Percentiles rank a stretch among this genome's conserved stretches.
These are phyloP conservation scores for Aspergillus thermomutatus DNA, from an alignment of 2,329 filamentous ascomycete genomes.

Conservation along the genomic window DNA sequence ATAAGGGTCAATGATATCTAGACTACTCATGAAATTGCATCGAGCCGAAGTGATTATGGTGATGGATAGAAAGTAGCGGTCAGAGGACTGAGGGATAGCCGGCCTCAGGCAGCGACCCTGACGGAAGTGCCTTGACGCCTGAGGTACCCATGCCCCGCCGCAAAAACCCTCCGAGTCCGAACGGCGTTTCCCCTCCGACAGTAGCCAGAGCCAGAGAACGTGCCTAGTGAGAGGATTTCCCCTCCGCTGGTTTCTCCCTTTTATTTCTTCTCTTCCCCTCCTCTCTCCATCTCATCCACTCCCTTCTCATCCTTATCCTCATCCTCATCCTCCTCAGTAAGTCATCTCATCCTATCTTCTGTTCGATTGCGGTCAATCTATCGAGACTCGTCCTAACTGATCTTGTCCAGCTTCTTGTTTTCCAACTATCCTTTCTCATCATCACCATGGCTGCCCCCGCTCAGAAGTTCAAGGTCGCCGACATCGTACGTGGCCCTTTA, in stretches of 20 bases:
- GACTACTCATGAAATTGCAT: too few species aligned
- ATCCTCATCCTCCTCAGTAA: conserved; percentile 5
- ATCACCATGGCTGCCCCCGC: conserved; percentile 68
- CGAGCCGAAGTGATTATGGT: too few species aligned
- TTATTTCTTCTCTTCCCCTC: background rate
- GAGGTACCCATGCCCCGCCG: background rate
- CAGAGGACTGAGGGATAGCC: background rate
- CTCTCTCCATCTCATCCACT: conserved; percentile 12
- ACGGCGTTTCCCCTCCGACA: too few species aligned
- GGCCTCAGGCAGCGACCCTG: background rate
- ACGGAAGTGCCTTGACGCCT: background rate
- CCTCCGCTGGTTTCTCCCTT: background rate
- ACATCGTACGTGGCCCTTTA: conserved; percentile 59
- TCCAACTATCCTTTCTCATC: conserved; percentile 8
- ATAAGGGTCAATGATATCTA: too few species aligned
- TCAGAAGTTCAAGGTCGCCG: conserved; percentile 95
- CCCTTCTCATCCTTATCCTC: conserved; percentile 13
- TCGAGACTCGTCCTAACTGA: background rate
- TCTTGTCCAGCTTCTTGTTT: conserved; percentile 6
- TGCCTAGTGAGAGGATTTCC: background rate
- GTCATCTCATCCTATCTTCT: conserved; percentile 10
- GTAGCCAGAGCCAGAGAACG: too few species aligned
- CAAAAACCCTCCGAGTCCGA: background rate
- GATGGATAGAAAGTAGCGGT: background rate
- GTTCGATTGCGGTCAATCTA: conserved; percentile 5